Evolutionary conservation across 2,329 filamentous ascomycete genomes (phyloP), one percentile per base, ranked within the genome.

Genomic region (Neonectria magnoliae): DNA sequence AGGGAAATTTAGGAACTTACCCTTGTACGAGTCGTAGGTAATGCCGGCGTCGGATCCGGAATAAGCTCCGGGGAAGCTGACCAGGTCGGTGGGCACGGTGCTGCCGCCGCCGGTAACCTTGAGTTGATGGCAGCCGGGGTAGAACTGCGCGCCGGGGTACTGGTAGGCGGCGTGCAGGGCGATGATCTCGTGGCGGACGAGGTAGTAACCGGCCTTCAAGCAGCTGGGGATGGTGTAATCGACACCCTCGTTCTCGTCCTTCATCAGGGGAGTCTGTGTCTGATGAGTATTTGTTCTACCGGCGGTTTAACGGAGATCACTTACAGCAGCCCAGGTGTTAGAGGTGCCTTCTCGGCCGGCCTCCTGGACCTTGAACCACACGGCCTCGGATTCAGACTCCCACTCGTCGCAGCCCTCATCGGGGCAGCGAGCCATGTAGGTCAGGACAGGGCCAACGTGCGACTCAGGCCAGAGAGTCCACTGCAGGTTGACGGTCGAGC

Each of bases 371-470:
- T 87, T 87, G 80, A 87, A 87, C 84, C 84, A 87, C n/a, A 87
- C 85, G 27, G 83, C 81, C 78, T 71, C 73, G 9, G 76, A 81
- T 0, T 80, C 82, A 6, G 86, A 85, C 62, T 80, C 75, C 71
- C 81, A 88, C 57, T 77, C 76, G 57, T 82, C 81, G 73, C 86
- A 88, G 1, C 85, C 81, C 0, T 77, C 73, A 47, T 84, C 82
- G 0, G 86, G 85, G 74, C 87, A 89, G 36, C 80, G 79, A 5
- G 87, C 87, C 85, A 89, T 87, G 71, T 89, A 89, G 1, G 87
- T 89, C 60, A 89, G 78, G 1, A 84, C 75, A 1, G 87, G 86
- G 0, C 87, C 87, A 31, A 85, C 77, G 63, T 87, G 85, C 5
- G 78, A 82, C 8, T 82, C 81, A 0, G 81, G 81, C 81, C 81